Evolutionary conservation across 495 filamentous ascomycete genomes (phyloP), one percentile per base, ranked within the genome.

Genomic region (Lepidopterella palustris): DNA sequence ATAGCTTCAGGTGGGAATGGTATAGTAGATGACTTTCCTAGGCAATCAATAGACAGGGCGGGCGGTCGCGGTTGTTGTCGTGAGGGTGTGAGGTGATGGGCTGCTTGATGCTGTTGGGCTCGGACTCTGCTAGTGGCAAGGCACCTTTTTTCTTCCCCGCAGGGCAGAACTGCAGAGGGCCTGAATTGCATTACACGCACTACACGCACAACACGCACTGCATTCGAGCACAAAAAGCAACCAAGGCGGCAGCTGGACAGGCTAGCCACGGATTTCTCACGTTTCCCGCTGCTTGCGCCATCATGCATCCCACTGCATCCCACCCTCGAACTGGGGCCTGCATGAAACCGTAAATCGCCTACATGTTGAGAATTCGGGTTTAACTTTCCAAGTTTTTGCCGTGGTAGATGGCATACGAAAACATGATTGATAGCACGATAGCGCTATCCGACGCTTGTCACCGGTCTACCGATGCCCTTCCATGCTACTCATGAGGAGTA

Each of bases 251-350:
- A 24, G 21, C 47, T 50, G 47, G 21, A n/a, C 47, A 24, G 47
- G 47, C 47, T 24, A 50, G 25, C 28, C n/a, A n/a, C 18, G 13
- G 13, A 45, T 21, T 25, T 45, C 31, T 45, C 32, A 42, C 53
- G 21, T 10, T 28, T 53, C 39, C 57, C 64, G 64, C 64, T 58
- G 39, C 64, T 63, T 61, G 64, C 61, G 61, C 64, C 53, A 63
- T 64, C 61, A 65, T 53, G 56, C 61, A 56, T 21, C 48, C 26
- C 15, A 13, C 20, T n/a, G n/a, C n/a, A n/a, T n/a, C n/a, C n/a
- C n/a, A n/a, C n/a, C n/a, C n/a, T n/a, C n/a, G n/a, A n/a, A n/a
- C 15, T 50, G 47, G 47, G 47, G 47, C 26, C 47, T 50, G 47
- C 20, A 50, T 50, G 47, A 50, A 50, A 50, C 47, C 47, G 47